Base-by-base conservation (phyloP, 2,329 filamentous ascomycete genomes). In the Rhexocercosporidium sp. region DNA sequence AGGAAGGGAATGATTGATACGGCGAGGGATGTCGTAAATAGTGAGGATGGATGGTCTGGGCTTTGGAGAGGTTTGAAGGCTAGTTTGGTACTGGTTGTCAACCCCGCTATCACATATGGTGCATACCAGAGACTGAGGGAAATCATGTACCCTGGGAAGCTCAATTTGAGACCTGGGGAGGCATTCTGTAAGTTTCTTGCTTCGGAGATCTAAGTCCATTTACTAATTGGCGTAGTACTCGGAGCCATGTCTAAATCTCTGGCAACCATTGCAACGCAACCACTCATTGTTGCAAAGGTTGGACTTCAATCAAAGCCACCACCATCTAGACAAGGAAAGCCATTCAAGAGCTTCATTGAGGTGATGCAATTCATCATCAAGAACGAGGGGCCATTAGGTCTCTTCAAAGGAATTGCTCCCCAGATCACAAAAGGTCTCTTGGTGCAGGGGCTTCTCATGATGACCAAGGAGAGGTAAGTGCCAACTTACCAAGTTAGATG, bases 361-460 rank as follows among this genome's bases (percentile, higher is more conserved):
- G 96, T 99, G 34, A 97, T 99, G 93, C 85, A 85, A 69, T 98
- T 96, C 78, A 97, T 99, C 73, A 82, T 97, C 64, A 84, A 97
- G 75, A 90, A 97, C 69, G 96, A 99, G 78, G 96, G 96, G 3
- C 78, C 87, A 0, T 75, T 90, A 14, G 91, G 91, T n/a, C 84
- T 99, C 1, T 99, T 98, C 84, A 99, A 99, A 82, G 96, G 96
- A 49, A 97, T 99, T 72, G 94, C 89, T 0, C 96, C 96, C 3
- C 96, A 99, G 79, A 92, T 99, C 61, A 80, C 94, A 67, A 99
- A 99, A 81, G 96, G 96, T 1, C 81, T 99, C 62, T 78, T 99
- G 59, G 96, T 99, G 2, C 96, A 99, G 77, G 96, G 96, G 59
- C 88, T 99, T 65, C 84, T 99, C 46, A 99, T 99, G 96, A 99